phyloP scores from a whole-genome alignment of 148 eudicot species.

The Agrostemma githago region DNA sequence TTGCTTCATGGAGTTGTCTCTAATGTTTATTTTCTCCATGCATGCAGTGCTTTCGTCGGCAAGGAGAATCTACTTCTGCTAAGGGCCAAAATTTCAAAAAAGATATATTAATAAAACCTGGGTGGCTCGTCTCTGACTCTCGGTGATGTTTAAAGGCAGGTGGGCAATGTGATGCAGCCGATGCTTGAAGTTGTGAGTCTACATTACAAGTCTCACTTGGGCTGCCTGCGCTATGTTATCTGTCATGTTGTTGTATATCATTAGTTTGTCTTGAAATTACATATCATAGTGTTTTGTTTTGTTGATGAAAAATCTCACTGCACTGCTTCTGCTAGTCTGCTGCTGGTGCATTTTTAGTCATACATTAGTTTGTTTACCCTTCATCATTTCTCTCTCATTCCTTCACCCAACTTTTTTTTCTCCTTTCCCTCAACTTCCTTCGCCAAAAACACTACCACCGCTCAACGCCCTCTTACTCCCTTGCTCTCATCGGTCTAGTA shows the following conservation, averaged over 20 bases:
- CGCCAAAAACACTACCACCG: no score
- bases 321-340: no score
- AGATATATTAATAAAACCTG: conserved; percentile 66
- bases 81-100: conserved; percentile 62
- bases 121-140: conserved; percentile 79
- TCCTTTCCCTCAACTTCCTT: no score
- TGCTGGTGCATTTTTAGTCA: background rate
- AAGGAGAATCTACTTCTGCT: conserved; percentile 80
- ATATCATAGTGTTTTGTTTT: background rate
- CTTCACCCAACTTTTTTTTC: no score
- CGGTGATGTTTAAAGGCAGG: conserved; percentile 26
- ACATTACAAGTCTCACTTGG: background rate
- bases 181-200: background rate
- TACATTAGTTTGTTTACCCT: background rate
- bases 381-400: no score
- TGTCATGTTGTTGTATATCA: no score
- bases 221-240: background rate
- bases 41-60: conserved; percentile 96
- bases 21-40: conserved; percentile 17
- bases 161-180: background rate
- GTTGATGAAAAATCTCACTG: background rate
- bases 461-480: no score
- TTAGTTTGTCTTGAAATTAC: background rate
- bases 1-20: background rate
- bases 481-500: no score